These are phyloP conservation scores for Pseudocercospora pini-densiflorae DNA, from an alignment of 2,329 filamentous ascomycete species.

Conservation along the genomic window DNA sequence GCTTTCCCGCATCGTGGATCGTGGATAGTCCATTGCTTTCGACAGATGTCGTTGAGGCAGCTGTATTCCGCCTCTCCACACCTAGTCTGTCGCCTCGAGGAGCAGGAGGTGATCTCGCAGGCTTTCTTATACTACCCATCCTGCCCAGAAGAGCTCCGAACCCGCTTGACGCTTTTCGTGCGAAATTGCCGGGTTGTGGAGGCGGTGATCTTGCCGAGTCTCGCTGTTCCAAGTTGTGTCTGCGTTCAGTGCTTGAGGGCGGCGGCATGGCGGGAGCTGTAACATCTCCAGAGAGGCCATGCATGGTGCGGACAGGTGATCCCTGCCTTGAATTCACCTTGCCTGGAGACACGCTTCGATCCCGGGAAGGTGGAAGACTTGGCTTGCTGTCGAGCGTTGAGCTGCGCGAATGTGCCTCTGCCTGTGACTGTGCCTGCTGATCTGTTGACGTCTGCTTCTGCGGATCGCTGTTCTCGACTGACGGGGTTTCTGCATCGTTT, in stretches of 20 bases:
- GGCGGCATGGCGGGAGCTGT: constrained; percentile 62
- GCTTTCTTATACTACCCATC: constrained; percentile 59
- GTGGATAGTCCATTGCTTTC: constrained; percentile 34
- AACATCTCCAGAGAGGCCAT: constrained; percentile 69
- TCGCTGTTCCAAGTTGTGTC: constrained; percentile 27
- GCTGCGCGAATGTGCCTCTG: constrained; percentile 14
- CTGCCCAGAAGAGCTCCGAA: constrained; percentile 80
- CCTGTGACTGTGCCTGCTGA: constrained; percentile 7
- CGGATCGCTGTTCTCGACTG: constrained; percentile 2
- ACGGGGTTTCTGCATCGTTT: constrained; percentile 5
- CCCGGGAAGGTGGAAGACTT: constrained; percentile 16
- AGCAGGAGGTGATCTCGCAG: constrained; percentile 57
- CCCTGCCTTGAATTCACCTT: constrained; percentile 35
- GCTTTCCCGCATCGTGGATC: constrained; percentile 37
- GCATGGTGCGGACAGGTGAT: constrained; percentile 46
- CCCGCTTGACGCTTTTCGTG: constrained; percentile 81
- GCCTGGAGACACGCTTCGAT: constrained; percentile 27
- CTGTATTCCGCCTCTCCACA: constrained; percentile 33
- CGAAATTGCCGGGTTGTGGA: constrained; percentile 45
- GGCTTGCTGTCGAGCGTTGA: constrained; percentile 18
- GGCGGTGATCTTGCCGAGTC: constrained; percentile 37
- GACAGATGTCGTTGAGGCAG: constrained; percentile 28
- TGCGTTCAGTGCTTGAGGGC: constrained; percentile 41
- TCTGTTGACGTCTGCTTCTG: not conserved
- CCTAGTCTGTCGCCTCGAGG: constrained; percentile 29